Conservation (phyloP, 1,139 yeast species). For the Scheffersomyces quercinus region DNA sequence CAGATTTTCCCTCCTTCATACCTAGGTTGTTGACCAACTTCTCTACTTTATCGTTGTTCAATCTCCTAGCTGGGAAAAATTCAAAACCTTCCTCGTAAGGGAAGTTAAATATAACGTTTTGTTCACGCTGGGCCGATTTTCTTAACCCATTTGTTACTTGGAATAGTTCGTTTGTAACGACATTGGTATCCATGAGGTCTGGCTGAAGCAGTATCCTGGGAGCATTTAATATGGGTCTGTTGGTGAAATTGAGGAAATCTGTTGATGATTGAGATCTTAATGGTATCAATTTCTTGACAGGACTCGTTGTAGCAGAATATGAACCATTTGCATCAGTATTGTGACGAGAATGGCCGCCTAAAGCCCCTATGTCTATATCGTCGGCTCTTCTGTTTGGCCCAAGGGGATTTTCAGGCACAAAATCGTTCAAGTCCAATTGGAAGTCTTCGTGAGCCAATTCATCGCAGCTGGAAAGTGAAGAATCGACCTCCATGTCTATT, state of each 20-base stretch:
- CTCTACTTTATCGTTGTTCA: slow-evolving; percentile 39
- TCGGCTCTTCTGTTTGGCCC: slow-evolving; percentile 7
- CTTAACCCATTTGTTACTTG: slow-evolving; percentile 36
- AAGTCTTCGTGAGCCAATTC: slow-evolving; percentile 19
- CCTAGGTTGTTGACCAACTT: slow-evolving; percentile 34
- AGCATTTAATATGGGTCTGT: neutral
- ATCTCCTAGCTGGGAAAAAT: slow-evolving; percentile 17
- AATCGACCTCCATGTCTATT: neutral
- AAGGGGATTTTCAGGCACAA: slow-evolving; percentile 3
- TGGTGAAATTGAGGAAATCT: neutral
- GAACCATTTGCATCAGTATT: neutral
- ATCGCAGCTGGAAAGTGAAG: slow-evolving; percentile 2
- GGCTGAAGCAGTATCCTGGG: slow-evolving; percentile 7
- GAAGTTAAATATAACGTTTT: slow-evolving; percentile 2
- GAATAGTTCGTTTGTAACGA: slow-evolving; percentile 35
- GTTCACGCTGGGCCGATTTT: neutral
- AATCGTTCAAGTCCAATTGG: slow-evolving; percentile 24
- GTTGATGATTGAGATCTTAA: slow-evolving; percentile 2
- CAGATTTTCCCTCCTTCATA: neutral
- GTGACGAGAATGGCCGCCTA: neutral
- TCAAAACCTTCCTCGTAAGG: slow-evolving; percentile 17
- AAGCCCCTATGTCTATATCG: slow-evolving; percentile 1
- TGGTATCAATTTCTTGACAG: slow-evolving; percentile 7
- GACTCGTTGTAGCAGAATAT: slow-evolving; percentile 4
- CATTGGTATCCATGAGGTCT: slow-evolving; percentile 12